Conservation (phyloP, 805 yeast genomes). For the Candida tibetensis region DNA sequence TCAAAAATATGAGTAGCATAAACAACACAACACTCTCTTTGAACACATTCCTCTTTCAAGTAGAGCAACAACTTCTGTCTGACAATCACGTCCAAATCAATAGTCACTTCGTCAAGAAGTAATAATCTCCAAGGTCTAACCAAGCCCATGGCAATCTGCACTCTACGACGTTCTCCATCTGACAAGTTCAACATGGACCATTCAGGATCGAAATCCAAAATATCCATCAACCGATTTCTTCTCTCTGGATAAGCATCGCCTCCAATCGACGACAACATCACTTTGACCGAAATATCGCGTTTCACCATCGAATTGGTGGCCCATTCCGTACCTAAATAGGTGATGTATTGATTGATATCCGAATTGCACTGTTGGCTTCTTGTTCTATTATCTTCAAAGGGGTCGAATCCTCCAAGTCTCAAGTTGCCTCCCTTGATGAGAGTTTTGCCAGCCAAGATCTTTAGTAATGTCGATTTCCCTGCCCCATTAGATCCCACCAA, state of each 20-base stretch:
- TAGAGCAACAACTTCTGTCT: slow-evolving; percentile 71
- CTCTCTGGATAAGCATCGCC: slow-evolving; percentile 63
- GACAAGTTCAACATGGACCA: slow-evolving; percentile 94
- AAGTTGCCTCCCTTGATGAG: slow-evolving; percentile 72
- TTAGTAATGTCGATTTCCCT: slow-evolving; percentile 86
- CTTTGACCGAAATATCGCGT: slow-evolving; percentile 84
- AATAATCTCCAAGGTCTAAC: slow-evolving; percentile 86
- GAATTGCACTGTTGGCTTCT: slow-evolving; percentile 42
- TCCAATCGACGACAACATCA: slow-evolving; percentile 78
- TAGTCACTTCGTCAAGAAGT: slow-evolving; percentile 94
- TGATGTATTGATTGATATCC: slow-evolving; percentile 50
- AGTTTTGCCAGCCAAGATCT: slow-evolving; percentile 87
- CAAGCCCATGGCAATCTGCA: slow-evolving; percentile 90
- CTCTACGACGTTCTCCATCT: slow-evolving; percentile 94
- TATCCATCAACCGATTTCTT: slow-evolving; percentile 68
- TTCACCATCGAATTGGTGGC: slow-evolving; percentile 87
- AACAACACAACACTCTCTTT: slow-evolving; percentile 71
- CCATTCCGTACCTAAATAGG: slow-evolving; percentile 97
- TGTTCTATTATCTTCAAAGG: slow-evolving; percentile 63
- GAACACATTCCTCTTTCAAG: slow-evolving; percentile 67
- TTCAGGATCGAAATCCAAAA: slow-evolving; percentile 78
- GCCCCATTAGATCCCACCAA: slow-evolving; percentile 96
- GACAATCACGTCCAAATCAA: slow-evolving; percentile 91
- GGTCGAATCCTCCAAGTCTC: slow-evolving; percentile 78
- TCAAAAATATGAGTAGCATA: slow-evolving; percentile 97